Evolutionary conservation across 192 early-diverging fungal genomes (phyloP).

Genomic region (Allomyces arbusculus): DNA sequence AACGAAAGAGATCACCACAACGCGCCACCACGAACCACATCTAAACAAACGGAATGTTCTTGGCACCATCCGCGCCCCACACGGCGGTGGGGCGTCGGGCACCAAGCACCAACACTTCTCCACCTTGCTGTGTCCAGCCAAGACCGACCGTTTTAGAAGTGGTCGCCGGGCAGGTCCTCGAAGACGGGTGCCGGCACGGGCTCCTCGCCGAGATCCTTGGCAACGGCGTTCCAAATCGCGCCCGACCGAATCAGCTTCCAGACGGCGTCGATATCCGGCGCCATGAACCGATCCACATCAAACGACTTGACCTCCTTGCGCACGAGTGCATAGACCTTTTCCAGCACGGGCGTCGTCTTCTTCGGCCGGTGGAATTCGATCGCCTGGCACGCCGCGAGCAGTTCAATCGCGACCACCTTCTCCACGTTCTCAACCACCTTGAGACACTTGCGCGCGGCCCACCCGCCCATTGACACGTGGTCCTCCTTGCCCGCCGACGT

Average conservation of each 20-base stretch:
- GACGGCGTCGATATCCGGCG: constrained; percentile 7
- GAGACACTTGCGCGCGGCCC: constrained; percentile 6
- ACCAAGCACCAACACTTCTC: too few species aligned
- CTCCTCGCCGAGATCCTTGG: not conserved
- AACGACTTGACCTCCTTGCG: constrained; percentile 3
- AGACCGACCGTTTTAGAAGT: too few species aligned
- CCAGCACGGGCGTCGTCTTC: constrained; percentile 4
- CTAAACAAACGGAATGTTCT: too few species aligned
- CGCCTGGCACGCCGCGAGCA: constrained; percentile 7
- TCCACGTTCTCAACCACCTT: constrained; percentile 10
- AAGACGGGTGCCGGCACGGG: too few species aligned
- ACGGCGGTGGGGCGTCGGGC: too few species aligned
- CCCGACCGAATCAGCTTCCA: constrained; percentile 5
- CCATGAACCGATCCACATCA: constrained; percentile 5
- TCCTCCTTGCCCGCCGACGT: constrained; percentile 6
- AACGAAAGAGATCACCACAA: too few species aligned
- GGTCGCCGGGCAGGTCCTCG: too few species aligned
- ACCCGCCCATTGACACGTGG: constrained; percentile 9
- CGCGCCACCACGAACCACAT: too few species aligned
- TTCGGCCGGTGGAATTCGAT: constrained; percentile 7
- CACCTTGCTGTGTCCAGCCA: too few species aligned
- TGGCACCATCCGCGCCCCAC: too few species aligned
- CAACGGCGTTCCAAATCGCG: not conserved
- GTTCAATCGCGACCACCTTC: constrained; percentile 8
- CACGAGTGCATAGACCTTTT: constrained; percentile 4